Conservation (phyloP, 371 early-diverging fungal genomes). For the Chytridium lagenaria region DNA sequence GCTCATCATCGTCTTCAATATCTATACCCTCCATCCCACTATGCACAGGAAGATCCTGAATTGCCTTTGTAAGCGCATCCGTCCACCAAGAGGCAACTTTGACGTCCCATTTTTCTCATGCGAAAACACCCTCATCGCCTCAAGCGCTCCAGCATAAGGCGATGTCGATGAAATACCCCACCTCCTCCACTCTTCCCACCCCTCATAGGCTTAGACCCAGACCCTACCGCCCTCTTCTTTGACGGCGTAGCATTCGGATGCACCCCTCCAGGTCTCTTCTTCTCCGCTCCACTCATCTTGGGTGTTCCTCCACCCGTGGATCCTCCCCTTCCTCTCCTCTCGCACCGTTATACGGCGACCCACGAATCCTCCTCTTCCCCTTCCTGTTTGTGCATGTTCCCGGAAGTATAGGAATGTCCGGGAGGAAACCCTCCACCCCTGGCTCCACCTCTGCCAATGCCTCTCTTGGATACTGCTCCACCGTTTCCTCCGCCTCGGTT, state of each 20-base stretch:
- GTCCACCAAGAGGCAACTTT: conserved; percentile 4
- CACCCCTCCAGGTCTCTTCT: conserved; percentile 1
- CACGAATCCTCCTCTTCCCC: too few species aligned
- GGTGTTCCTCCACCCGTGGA: too few species aligned
- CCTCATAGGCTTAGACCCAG: background rate
- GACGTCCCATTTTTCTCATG: background rate
- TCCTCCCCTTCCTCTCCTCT: too few species aligned
- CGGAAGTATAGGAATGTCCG: too few species aligned
- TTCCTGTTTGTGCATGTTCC: too few species aligned
- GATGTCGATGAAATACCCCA: too few species aligned
- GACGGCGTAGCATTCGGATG: background rate
- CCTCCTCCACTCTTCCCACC: conserved; percentile 4
- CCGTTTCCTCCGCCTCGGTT: too few species aligned
- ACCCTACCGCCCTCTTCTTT: background rate
- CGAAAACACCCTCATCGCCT: background rate
- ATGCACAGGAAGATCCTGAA: too few species aligned
- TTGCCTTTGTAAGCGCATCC: background rate
- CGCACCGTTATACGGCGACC: too few species aligned
- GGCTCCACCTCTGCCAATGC: too few species aligned
- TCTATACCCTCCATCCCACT: background rate
- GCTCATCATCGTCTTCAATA: background rate
- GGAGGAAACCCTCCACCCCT: too few species aligned
- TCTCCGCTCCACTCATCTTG: background rate
- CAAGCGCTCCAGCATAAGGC: background rate
- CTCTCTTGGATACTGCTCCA: too few species aligned